Base-by-base conservation (phyloP, 1,284 basidiomycete species). In the Trametes versicolor region DNA sequence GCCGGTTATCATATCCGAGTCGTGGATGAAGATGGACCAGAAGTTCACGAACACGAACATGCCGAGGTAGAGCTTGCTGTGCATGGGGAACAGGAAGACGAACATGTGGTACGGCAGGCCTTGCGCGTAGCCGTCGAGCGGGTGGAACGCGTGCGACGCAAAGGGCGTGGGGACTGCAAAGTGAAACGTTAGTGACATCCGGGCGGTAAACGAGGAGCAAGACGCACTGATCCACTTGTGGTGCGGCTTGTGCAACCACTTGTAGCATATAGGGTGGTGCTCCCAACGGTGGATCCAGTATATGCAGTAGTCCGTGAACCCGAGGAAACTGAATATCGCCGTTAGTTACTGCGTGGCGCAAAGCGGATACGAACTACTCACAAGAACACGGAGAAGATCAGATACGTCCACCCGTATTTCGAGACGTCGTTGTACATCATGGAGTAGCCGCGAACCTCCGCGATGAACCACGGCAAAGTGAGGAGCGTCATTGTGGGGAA, bases 1-100 rank as follows among this genome's bases (percentile, higher is more conserved):
- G n/a, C 93, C 96, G 52, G 94, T 94, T 76, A 99, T 91, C 96
- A 99, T 99, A 82, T 99, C 98, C n/a, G 95, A 97, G 79, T 99
- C 97, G 78, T 99, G 97, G 72, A 99, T 99, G 67, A 97, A 85
- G 77, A 98, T 96, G 63, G 83, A 90, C 96, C 96, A 98, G 74
- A 92, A 86, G 81, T 97, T 98, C 73, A 98, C 93, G 62, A 93
- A 84, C 50, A 95, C 88, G 76, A 98, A 98, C 62, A 97, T 84
- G 34, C 75, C 86, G 60, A 98, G 86, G 80, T 95, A 97, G 60
- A 95, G 76, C 65, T 84, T 81, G 67, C 93, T 93, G 73, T 99
- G 96, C 29, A 99, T 82, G 0, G 97, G 97, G 83, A 99, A 96
- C 55, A 98, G 49, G 82, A 92, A 96, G 72, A 95, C 87, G 82